A percentile compares a stretch with the other conserved stretches of the same genome.
These are phyloP conservation scores for Fusarium fujikuroi DNA, from an alignment of 2,329 filamentous ascomycete genomes.

Conservation along the genomic window DNA sequence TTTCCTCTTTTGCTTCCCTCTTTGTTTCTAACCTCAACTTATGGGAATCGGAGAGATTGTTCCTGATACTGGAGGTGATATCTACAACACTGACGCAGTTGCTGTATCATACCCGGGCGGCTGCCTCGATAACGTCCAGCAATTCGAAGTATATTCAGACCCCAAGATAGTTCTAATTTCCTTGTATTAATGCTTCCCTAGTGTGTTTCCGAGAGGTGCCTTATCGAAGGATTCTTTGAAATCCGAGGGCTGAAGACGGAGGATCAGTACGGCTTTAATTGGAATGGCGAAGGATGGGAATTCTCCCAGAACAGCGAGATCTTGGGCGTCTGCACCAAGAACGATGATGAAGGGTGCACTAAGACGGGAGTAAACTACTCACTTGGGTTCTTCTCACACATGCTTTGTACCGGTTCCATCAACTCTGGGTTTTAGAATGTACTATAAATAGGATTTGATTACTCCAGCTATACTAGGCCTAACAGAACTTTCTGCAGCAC, in stretches of 20 bases:
- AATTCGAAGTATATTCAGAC: neutral
- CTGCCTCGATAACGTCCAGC: neutral
- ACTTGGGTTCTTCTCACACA: neutral
- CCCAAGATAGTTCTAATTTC: no score
- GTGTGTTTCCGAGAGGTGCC: neutral
- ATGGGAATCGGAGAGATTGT: neutral
- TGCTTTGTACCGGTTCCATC: neutral
- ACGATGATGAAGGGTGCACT: neutral
- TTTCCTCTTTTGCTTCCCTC: accelerated
- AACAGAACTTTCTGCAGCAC: no score
- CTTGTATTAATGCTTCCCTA: no score
- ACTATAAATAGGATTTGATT: no score
- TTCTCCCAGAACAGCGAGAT: neutral
- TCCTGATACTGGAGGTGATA: neutral
- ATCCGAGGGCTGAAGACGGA: neutral
- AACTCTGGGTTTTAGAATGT: neutral
- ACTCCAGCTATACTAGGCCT: no score
- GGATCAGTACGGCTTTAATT: neutral
- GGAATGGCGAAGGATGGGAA: neutral
- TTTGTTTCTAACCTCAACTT: neutral
- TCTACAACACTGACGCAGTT: neutral
- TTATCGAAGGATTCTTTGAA: neutral
- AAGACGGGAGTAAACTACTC: neutral
- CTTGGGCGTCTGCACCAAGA: neutral
- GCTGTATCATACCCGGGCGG: neutral